A percentile compares a stretch with the other conserved stretches of the same genome.
Evolutionary conservation across 176 grass and related monocot species (phyloP).

Genomic region (Stipa capillata): DNA sequence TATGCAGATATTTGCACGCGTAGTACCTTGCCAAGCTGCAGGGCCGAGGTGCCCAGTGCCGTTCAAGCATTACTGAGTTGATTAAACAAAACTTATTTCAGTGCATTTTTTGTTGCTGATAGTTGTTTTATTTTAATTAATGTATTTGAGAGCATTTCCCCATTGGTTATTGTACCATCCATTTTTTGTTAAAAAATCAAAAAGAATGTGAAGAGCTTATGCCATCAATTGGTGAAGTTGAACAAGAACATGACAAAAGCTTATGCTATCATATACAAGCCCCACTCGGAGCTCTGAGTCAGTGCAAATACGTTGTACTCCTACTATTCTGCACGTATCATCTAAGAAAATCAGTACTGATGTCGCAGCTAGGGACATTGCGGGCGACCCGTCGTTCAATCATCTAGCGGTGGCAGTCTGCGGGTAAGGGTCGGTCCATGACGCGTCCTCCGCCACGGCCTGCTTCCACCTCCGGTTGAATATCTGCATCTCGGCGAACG

Average conservation of each 20-base stretch:
- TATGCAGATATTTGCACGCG: conserved; percentile 10
- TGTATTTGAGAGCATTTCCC: background rate
- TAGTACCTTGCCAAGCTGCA: background rate
- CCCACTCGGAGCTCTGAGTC: background rate
- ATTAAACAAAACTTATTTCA: background rate
- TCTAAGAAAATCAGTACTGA: background rate
- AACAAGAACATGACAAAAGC: background rate
- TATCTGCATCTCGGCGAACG: conserved; percentile 51
- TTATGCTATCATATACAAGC: no score
- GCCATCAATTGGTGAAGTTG: background rate
- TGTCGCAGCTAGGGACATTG: no score
- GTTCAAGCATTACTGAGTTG: background rate
- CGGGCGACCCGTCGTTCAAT: no score
- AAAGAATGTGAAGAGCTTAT: background rate
- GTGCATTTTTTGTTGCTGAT: background rate
- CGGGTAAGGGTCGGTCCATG: conserved; percentile 57
- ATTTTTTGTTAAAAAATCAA: background rate
- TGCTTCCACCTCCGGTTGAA: conserved; percentile 69
- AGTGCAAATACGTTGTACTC: background rate
- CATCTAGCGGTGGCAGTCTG: background rate
- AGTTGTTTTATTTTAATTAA: background rate
- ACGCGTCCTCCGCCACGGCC: conserved; percentile 42
- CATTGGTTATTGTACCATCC: background rate
- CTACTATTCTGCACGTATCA: background rate
- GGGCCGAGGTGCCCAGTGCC: background rate